Evolutionary conservation across 2,329 filamentous ascomycete genomes (phyloP).

Genomic region (Pseudogymnoascus sp.): DNA sequence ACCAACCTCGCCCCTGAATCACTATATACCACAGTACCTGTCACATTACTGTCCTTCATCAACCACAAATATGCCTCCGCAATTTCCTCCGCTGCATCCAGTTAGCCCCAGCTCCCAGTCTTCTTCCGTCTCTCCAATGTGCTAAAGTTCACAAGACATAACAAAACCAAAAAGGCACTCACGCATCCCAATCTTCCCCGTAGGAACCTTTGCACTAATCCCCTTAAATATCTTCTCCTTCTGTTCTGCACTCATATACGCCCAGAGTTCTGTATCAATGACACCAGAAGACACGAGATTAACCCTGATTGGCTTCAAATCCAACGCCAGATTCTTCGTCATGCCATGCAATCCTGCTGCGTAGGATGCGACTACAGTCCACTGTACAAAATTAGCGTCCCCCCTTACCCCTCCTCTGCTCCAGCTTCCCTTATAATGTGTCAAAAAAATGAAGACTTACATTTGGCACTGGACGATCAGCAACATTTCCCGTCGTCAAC

Average conservation of each 20-base stretch:
- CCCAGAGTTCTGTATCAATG: slow-evolving; percentile 40
- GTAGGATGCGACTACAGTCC: slow-evolving; percentile 40
- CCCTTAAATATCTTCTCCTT: slow-evolving; percentile 21
- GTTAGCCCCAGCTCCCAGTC: slow-evolving; percentile 14
- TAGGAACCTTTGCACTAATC: slow-evolving; percentile 18
- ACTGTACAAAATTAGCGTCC: slow-evolving; percentile 22
- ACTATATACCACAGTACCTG: slow-evolving; percentile 25
- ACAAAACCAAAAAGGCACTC: slow-evolving; percentile 11
- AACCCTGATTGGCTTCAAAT: slow-evolving; percentile 54
- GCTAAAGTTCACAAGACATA: slow-evolving; percentile 9
- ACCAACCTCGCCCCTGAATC: slow-evolving; percentile 9
- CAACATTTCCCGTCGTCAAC: neutral
- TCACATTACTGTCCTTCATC: slow-evolving; percentile 35
- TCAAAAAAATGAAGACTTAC: neutral
- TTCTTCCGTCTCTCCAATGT: neutral
- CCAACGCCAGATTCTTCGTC: slow-evolving; percentile 48
- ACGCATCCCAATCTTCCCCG: slow-evolving; percentile 7
- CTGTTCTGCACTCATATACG: slow-evolving; percentile 20
- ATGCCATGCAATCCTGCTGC: slow-evolving; percentile 45
- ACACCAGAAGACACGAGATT: slow-evolving; percentile 53
- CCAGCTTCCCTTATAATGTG: neutral
- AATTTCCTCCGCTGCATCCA: slow-evolving; percentile 30
- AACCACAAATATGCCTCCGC: slow-evolving; percentile 37
- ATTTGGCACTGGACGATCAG: neutral
- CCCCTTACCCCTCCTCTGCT: neutral